A percentile compares a stretch with the other conserved stretches of the same genome.
phyloP scores from a whole-genome alignment of 352 stramenopile genomes.

The Thraustochytrium striatum region DNA sequence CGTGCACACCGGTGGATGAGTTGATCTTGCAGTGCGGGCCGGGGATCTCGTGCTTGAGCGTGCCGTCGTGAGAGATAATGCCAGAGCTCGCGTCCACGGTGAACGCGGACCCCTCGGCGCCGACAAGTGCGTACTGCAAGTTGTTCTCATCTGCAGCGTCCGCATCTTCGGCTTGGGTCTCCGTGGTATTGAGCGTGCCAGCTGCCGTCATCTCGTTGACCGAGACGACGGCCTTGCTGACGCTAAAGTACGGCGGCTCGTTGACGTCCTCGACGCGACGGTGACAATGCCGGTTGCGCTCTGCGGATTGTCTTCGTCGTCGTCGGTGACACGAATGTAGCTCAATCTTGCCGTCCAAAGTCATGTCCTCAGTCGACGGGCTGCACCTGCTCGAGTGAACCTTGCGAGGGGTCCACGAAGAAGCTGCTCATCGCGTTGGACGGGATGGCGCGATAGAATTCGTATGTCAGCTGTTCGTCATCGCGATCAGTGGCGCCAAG shows the following conservation, averaged over 20 bases:
- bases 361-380: constrained; percentile 44
- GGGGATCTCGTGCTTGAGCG: constrained; percentile 18
- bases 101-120: neutral
- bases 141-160: constrained; percentile 15
- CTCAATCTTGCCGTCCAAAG: neutral
- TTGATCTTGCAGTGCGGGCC: neutral
- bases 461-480: constrained; percentile 1
- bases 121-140: neutral
- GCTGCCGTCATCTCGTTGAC: constrained; percentile 18
- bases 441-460: neutral
- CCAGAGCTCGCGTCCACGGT: neutral
- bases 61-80: neutral
- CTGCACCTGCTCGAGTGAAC: neutral
- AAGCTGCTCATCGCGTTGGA: neutral
- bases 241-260: neutral
- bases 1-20: constrained; percentile 12
- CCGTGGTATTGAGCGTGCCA: neutral
- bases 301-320: neutral
- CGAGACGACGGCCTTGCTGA: neutral
- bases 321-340: constrained; percentile 15
- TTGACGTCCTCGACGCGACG: constrained; percentile 42
- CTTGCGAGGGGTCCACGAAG: neutral
- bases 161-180: neutral
- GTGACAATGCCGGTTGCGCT: constrained; percentile 13
- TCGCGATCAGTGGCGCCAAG: neutral